Base-by-base conservation (phyloP, 2,329 filamentous ascomycete species). In the Aspergillus brasiliensis region DNA sequence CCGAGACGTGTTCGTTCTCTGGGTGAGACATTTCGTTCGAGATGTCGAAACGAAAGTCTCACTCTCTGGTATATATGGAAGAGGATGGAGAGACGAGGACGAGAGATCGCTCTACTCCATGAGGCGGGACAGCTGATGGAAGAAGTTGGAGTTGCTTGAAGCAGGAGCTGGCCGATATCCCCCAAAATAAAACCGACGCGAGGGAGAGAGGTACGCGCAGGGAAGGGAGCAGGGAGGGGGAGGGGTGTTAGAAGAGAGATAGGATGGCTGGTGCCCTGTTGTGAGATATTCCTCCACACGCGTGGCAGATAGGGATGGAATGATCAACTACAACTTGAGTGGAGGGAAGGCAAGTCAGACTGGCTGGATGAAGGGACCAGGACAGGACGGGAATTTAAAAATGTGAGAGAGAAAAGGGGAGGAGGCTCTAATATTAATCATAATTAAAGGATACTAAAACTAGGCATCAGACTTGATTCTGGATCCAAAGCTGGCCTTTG, bases 51-150 rank as follows among this genome's bases (percentile, higher is more conserved):
- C 31, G 31, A 23, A 57, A 40, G 37, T 23, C 56, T 58, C 38
- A 17, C n/a, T 25, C 38, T 46, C 28, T 46, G 25, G 44, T 28
- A 13, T 15, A 19, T 21, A 21, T 19, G 28, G 23, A 8, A 27
- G 27, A 38, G 31, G 15, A 28, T 23, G 46, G 46, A 10, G n/a
- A 40, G 21, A 17, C 15, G 10, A 38, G 13, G 44, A 31, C 28
- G 13, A 42, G 15, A 21, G 40, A 38, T 17, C 19, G 44, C 56
- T 51, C 52, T 60, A 59, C 58, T 64, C 64, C 64, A 65, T 65
- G 54, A 53, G 54, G 58, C 21, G 44, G 40, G 31, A 13, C 13
- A 15, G 38, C 52, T 31, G 28, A 8, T 27, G 21, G 19, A 15
- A 51, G 51, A 11, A 25, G 46, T 27, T 27, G 10, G 17, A 48